Evolutionary conservation across 305 asterid genomes (phyloP).

Genomic region (Solanum hybrid): DNA sequence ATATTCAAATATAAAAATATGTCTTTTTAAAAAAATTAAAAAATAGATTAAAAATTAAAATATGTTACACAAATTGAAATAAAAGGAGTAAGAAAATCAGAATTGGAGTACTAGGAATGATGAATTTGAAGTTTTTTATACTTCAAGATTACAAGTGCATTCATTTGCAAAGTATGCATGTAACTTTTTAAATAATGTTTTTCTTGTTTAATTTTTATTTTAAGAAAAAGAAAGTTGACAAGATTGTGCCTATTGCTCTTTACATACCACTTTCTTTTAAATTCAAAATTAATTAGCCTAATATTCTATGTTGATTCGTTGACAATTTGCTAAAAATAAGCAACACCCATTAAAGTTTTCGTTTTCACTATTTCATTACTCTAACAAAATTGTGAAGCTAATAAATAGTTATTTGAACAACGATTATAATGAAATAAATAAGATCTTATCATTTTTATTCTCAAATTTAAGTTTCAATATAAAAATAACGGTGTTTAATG

Average conservation of each 20-base stretch:
- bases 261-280: background rate
- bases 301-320: background rate
- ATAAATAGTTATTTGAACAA: background rate
- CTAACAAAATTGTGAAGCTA: background rate
- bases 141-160: background rate
- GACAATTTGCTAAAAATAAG: background rate
- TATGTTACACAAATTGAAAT: background rate
- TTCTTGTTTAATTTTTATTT: background rate
- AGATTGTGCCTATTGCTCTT: background rate
- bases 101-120: background rate
- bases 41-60: background rate
- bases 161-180: background rate
- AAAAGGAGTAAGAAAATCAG: no score
- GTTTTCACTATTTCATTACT: background rate
- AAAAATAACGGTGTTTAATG: no score
- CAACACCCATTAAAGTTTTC: background rate
- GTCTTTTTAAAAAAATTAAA: no score
- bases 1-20: no score
- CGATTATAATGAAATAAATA: background rate
- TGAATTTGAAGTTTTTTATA: background rate
- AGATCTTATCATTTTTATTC: background rate
- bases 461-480: no score
- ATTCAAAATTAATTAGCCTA: background rate
- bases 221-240: background rate
- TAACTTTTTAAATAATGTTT: background rate